Percentiles rank a stretch among this genome's conserved stretches.
Evolutionary conservation across 257 asterid genomes (phyloP).

Genomic region (Ajuga chamaepitys): DNA sequence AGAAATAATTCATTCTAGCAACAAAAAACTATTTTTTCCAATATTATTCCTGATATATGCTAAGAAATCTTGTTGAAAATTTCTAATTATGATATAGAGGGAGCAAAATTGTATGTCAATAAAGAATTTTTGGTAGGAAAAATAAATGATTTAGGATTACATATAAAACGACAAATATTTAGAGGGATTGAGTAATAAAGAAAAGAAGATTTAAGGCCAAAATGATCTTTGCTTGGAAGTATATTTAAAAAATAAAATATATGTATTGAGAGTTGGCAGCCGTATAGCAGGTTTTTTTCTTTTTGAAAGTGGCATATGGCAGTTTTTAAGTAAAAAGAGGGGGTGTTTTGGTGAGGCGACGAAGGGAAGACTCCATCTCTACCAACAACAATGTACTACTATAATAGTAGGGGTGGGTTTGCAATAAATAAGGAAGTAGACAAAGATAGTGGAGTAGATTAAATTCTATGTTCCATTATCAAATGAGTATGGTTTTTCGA

Average conservation of each 20-base stretch:
- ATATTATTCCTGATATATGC: too few species aligned
- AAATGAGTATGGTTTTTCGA: constrained; percentile 10
- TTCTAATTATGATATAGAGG: too few species aligned
- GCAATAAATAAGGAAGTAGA: constrained; percentile 18
- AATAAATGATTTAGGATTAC: too few species aligned
- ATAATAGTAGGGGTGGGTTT: background rate
- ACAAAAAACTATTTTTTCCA: too few species aligned
- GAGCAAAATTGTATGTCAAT: too few species aligned
- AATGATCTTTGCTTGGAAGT: constrained; percentile 57
- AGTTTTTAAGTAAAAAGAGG: background rate
- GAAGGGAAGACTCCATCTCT: constrained; percentile 30
- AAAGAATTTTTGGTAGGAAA: too few species aligned
- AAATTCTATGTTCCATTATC: constrained; percentile 23
- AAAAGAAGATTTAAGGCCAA: background rate
- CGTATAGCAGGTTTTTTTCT: too few species aligned
- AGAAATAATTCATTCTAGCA: too few species aligned
- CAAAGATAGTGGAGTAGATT: constrained; percentile 32
- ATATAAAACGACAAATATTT: too few species aligned
- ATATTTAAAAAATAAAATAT: constrained; percentile 11
- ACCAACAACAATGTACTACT: constrained; percentile 19
- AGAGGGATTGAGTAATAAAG: too few species aligned
- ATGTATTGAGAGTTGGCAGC: constrained; percentile 3
- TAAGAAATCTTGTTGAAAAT: too few species aligned
- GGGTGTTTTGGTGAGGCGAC: constrained; percentile 25
- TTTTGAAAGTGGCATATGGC: too few species aligned